Conservation (phyloP, 257 asterid genomes). For the Mitragyna speciosa region DNA sequence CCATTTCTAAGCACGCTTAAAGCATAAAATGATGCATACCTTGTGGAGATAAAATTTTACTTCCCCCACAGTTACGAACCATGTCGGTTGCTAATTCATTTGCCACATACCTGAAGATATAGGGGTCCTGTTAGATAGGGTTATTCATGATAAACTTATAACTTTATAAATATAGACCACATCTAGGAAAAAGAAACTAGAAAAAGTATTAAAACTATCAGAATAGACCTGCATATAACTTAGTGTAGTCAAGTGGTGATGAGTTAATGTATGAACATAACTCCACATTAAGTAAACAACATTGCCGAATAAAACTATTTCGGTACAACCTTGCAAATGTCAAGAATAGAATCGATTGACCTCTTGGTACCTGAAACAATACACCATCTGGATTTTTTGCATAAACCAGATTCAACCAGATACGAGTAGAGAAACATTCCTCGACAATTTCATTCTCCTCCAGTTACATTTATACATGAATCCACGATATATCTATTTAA, state of each 20-base stretch:
- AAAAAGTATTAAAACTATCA: neutral
- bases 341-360: neutral
- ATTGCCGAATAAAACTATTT: neutral
- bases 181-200: neutral
- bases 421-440: neutral
- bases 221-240: neutral
- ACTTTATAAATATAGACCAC: neutral
- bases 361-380: neutral
- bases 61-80: slow-evolving; percentile 42
- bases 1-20: too few relatives aligned
- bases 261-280: neutral
- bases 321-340: neutral
- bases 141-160: neutral
- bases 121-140: neutral
- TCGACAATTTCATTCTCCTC: neutral
- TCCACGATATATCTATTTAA: neutral
- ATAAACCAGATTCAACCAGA: neutral
- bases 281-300: neutral
- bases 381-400: too few relatives aligned
- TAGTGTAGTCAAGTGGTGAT: neutral
- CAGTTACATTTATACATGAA: neutral
- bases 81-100: slow-evolving; percentile 46
- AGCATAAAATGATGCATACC: slow-evolving; percentile 26
- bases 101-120: slow-evolving; percentile 47
- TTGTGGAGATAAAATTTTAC: slow-evolving; percentile 53